These are phyloP conservation scores for Kazachstania viticola DNA, from an alignment of 805 yeast species.

Conservation along the genomic window DNA sequence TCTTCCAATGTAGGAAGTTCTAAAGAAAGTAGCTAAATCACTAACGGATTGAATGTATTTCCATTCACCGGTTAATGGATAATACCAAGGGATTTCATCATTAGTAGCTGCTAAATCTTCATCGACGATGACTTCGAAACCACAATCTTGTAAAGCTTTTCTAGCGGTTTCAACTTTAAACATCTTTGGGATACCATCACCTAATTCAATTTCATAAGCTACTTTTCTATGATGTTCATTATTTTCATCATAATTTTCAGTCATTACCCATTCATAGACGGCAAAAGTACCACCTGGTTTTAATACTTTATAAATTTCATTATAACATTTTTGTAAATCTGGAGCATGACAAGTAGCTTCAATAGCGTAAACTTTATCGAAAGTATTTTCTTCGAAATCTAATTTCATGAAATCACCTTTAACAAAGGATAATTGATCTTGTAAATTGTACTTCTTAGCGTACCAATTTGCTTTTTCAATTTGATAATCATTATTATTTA, in stretches of 20 bases:
- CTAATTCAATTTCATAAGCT: conserved; percentile 94
- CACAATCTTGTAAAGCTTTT: conserved; percentile 73
- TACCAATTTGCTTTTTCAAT: conserved; percentile 81
- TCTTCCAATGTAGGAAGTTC: conserved; percentile 85
- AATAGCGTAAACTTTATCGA: conserved; percentile 95
- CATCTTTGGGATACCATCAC: conserved; percentile 99
- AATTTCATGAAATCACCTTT: conserved; percentile 99
- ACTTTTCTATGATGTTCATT: conserved; percentile 86
- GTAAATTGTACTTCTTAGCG: conserved; percentile 54
- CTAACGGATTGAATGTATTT: conserved; percentile 67
- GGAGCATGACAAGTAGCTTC: conserved; percentile 99
- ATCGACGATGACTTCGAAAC: conserved; percentile 68
- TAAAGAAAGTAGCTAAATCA: conserved; percentile 73
- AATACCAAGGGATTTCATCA: conserved; percentile 93
- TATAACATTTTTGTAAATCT: conserved; percentile 85
- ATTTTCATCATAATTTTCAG: conserved; percentile 78
- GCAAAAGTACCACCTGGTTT: conserved; percentile 98
- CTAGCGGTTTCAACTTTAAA: conserved; percentile 74
- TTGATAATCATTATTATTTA: conserved; percentile 95
- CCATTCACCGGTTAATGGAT: conserved; percentile 92
- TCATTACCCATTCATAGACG: conserved; percentile 99
- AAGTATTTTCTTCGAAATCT: conserved; percentile 84
- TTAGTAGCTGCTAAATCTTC: conserved; percentile 72
- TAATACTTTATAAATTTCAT: conserved; percentile 86
- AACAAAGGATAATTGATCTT: conserved; percentile 68